Percentiles rank a stretch among this genome's conserved stretches.
Conservation (phyloP, 73 alveolate genomes). For the Durusdinium trenchii region DNA sequence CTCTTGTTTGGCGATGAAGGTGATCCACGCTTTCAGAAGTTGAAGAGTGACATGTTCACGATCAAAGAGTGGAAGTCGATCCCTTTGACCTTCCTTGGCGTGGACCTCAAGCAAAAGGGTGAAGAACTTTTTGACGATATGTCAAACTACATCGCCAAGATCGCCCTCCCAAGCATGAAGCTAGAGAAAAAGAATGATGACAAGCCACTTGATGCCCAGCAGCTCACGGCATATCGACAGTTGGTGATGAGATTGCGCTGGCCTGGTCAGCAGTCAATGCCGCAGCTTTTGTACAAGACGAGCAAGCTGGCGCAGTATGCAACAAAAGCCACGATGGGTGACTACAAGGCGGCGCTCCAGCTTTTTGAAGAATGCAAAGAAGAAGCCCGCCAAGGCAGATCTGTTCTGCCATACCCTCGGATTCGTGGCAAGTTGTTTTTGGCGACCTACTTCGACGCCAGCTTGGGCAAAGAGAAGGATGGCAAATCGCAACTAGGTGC, state of each 20-base stretch:
- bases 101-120: too few relatives aligned
- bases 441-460: conserved; percentile 21
- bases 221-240: neutral
- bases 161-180: neutral
- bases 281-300: neutral
- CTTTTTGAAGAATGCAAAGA: neutral
- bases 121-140: too few relatives aligned
- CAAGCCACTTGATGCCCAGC: neutral
- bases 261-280: neutral
- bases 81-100: neutral
- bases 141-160: neutral
- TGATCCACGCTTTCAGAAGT: too few relatives aligned
- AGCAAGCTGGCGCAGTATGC: neutral
- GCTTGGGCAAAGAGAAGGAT: neutral
- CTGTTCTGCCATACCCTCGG: neutral
- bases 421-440: neutral
- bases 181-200: neutral
- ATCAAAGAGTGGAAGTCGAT: conserved; percentile 7
- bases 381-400: neutral
- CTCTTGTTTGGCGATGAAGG: too few relatives aligned
- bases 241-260: neutral
- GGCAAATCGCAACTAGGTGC: neutral
- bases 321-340: neutral
- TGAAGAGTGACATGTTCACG: neutral
- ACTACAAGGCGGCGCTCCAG: neutral